phyloP scores from a whole-genome alignment of 139 green algal species.

The Chlorella sp. region DNA sequence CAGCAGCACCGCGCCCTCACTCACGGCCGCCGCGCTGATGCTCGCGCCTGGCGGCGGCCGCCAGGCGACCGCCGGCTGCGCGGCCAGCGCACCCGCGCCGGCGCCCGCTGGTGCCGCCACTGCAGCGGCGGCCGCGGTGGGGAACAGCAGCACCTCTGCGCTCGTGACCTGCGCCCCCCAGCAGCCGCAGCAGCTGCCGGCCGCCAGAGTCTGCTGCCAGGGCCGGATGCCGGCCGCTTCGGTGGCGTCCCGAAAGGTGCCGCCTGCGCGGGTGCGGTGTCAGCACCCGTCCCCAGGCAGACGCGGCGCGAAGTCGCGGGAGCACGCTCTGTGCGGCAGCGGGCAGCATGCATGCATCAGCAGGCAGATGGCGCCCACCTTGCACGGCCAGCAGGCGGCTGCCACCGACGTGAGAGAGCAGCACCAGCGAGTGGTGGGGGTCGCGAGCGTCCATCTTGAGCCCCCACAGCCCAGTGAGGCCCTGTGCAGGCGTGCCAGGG shows the following conservation, averaged over 20 bases:
- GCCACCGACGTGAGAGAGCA: conserved; percentile 20
- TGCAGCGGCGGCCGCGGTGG: background rate
- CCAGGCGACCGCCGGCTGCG: conserved; percentile 4
- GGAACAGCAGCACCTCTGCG: background rate
- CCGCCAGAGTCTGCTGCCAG: conserved; percentile 7
- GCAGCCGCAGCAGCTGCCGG: background rate
- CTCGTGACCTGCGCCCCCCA: conserved; percentile 7
- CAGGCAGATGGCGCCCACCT: conserved; percentile 3
- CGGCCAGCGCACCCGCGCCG: background rate
- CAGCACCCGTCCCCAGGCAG: background rate
- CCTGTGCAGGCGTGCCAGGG: background rate
- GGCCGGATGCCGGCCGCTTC: background rate
- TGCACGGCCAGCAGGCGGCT: conserved; percentile 19
- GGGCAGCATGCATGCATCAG: background rate
- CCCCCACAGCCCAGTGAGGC: conserved; percentile 27
- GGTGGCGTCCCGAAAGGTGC: conserved; percentile 18
- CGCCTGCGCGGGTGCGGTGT: background rate
- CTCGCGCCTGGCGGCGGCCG: conserved; percentile 6
- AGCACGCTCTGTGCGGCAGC: too few species aligned
- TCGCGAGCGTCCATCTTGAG: background rate
- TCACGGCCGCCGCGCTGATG: conserved; percentile 18
- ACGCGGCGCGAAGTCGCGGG: too few species aligned
- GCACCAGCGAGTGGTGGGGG: conserved; percentile 22
- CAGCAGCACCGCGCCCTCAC: conserved; percentile 2
- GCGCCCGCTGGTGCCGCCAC: background rate